Evolutionary conservation across 148 eudicot genomes (phyloP), one percentile per base, ranked within the genome.

Genomic region (Cornus kousa): DNA sequence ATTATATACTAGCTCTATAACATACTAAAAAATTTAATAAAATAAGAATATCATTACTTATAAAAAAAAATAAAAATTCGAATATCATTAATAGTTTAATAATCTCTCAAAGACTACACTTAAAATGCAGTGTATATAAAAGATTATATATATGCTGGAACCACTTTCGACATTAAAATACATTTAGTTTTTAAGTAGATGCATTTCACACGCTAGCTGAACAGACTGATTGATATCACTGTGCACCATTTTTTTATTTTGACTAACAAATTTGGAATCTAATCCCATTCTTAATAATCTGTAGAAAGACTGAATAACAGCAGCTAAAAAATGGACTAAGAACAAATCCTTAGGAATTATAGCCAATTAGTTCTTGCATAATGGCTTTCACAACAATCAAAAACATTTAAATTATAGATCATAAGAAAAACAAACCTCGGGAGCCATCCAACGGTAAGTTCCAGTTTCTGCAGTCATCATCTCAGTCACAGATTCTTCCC

Each of bases 391-490:
- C 7, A 62, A 13, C 66, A 57, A 12, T 1, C 12, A 53, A 7
- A 20, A 62, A 20, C 66, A n/a, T 62, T 62, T 17, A 62, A 62
- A 62, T 20, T 17, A 20, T 50, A 33, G 33, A 31, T 7, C 23
- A 24, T 28, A 69, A 55, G 53, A 70, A 78, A 40, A 70, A 83
- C 90, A 76, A 83, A 95, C 99, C 97, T 95, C 99, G 23, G 99
- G 99, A 72, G 99, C 99, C 99, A 95, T 95, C 99, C 98, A 95
- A 67, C 98, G 98, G 80, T 95, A 95, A 7, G 98, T 95, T 69
- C 98, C 98, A 82, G 98, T 91, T 83, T 95, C 99, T 59, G 99
- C 99, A 75, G 99, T 95, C 99, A 93, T 93, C 97, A 95, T 95
- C 85, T 95, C 99, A 32, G 97, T 92, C 71, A 95, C 89, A 65